Evolutionary conservation across 2,329 filamentous ascomycete species (phyloP).

Genomic region (Verticillium nubilum): DNA sequence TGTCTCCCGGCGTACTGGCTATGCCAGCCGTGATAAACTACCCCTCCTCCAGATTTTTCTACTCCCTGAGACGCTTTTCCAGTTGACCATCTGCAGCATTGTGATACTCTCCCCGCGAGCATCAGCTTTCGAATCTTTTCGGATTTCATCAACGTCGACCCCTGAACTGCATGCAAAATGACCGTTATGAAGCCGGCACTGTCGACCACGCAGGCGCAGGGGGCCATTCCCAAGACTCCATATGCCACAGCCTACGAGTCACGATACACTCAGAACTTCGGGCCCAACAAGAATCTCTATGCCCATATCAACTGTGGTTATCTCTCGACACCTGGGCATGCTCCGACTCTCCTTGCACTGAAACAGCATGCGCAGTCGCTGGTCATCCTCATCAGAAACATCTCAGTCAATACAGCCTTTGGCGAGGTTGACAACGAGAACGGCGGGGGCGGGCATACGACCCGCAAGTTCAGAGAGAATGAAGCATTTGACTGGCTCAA

Average conservation of each 20-base stretch:
- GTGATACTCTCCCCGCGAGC: not conserved
- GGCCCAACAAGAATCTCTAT: conserved; percentile 17
- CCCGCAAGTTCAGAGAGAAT: conserved; percentile 27
- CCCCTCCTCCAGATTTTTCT: not conserved
- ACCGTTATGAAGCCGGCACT: not conserved
- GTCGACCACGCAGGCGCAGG: not conserved
- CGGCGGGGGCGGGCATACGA: not conserved
- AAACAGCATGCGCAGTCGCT: conserved; percentile 58
- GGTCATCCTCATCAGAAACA: conserved; percentile 41
- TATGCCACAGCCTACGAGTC: conserved; percentile 10
- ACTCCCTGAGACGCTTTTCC: not conserved
- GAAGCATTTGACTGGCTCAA: conserved; percentile 55
- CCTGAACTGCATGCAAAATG: not conserved
- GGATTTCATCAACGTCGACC: not conserved
- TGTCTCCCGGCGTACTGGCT: not conserved
- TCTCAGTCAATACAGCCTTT: conserved; percentile 32
- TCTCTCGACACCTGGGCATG: conserved; percentile 43
- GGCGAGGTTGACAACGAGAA: conserved; percentile 20
- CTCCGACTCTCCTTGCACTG: conserved; percentile 50
- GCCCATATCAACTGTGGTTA: conserved; percentile 51
- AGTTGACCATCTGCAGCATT: not conserved
- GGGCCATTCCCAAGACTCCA: conserved; percentile 3
- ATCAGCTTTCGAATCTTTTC: not conserved
- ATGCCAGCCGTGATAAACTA: not conserved
- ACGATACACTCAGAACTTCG: conserved; percentile 9